Percentiles rank a stretch among this genome's conserved stretches.
These are phyloP conservation scores for Globisporangium okanoganense DNA, from an alignment of 352 stramenopile species.

Conservation along the genomic window DNA sequence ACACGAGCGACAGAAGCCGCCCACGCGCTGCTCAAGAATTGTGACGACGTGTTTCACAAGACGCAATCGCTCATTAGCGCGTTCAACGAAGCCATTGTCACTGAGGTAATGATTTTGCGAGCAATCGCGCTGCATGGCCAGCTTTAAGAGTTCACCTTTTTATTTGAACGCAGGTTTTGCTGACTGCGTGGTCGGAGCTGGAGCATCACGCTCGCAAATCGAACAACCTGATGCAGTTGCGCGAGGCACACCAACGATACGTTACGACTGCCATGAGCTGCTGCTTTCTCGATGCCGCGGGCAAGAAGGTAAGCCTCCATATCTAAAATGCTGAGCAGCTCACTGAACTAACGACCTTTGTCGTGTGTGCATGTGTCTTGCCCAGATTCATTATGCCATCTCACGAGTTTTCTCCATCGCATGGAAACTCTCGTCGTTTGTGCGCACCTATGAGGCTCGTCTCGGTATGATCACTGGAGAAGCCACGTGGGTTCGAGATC, in stretches of 20 bases:
- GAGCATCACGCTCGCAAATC: conserved; percentile 15
- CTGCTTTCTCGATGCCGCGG: conserved; percentile 37
- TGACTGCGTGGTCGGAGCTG: conserved; percentile 34
- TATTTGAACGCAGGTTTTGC: conserved; percentile 28
- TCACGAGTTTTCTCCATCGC: conserved; percentile 15
- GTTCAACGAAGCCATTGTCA: conserved; percentile 48
- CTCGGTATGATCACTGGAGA: conserved; percentile 1
- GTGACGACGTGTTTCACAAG: conserved; percentile 30
- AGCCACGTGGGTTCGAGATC: neutral
- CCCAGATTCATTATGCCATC: conserved; percentile 33
- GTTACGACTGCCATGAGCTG: conserved; percentile 25
- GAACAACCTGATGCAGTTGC: conserved; percentile 26
- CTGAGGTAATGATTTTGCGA: conserved; percentile 21
- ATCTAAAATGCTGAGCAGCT: neutral
- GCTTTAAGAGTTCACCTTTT: neutral
- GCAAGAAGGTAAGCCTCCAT: conserved; percentile 17
- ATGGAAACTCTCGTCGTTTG: conserved; percentile 32
- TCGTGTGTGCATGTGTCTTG: neutral
- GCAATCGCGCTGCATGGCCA: neutral
- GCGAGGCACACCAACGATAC: conserved; percentile 32
- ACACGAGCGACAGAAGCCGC: conserved; percentile 12
- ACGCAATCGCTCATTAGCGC: conserved; percentile 37
- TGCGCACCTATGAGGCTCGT: conserved; percentile 15
- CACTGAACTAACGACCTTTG: neutral
- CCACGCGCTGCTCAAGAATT: conserved; percentile 20